Base-by-base conservation (phyloP, 768 basidiomycete genomes). In the Astraeus odoratus region DNA sequence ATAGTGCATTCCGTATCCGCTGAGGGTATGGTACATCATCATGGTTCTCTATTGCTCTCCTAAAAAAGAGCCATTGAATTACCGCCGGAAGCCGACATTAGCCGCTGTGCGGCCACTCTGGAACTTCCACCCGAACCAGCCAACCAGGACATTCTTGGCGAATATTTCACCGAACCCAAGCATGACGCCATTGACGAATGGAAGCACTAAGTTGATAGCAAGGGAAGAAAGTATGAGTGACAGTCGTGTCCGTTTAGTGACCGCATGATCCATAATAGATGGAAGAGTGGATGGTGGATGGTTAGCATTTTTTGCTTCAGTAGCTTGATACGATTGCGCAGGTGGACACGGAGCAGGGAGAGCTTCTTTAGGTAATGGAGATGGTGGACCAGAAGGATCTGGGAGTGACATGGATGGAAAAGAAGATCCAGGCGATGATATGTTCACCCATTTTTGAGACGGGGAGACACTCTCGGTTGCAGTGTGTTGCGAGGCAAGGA, bases 91-190 rank as follows among this genome's bases (percentile, higher is more conserved):
- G 26, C 61, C 63, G n/a, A 66, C 49, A 19, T 50, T 43, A 12
- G 60, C 50, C 10, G 53, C 55, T 0, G 39, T 54, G 12, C 51
- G 53, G 24, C 64, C 60, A n/a, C n/a, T 48, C 13, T 52, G 55
- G 2, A 44, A 36, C 52, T 60, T 66, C 70, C 70, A 74, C 29
- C 73, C 73, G 33, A 74, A 58, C 73, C 73, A 74, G 6, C 64
- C 59, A 15, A 86, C 65, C 15, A 87, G 61, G n/a, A 86, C 73
- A 36, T 84, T 77, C 64, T 85, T 86, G 27, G 86, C 91, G 59
- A 93, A 91, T 40, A 95, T 86, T 65, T 95, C 92, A 31, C 91
- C 91, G 58, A 94, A 93, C n/a, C 91, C 91, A 41, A 93, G 78
- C 91, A 95, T 95, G 47, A 95, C 86, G 16, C 91, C 92, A 52